Evolutionary conservation across 495 filamentous ascomycete genomes (phyloP).

Genomic region (Recurvomyces mirabilis): DNA sequence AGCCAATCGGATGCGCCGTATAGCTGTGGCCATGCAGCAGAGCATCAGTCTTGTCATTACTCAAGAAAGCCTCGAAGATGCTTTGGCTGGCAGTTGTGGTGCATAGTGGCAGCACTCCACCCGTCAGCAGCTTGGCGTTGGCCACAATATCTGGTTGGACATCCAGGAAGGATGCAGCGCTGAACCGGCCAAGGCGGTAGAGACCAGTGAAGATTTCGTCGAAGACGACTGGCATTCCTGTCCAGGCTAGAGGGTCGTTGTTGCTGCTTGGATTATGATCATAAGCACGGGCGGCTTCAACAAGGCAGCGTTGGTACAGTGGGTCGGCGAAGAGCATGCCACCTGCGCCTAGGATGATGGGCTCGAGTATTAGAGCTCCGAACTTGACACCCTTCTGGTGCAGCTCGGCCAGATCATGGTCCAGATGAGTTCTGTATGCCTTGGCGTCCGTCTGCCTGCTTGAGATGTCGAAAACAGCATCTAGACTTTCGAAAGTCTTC

Average conservation of each 20-base stretch:
- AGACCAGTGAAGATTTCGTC: slow-evolving; percentile 78
- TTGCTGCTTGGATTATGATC: too few species aligned
- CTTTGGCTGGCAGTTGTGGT: slow-evolving; percentile 57
- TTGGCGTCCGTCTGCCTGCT: slow-evolving; percentile 30
- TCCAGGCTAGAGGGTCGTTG: slow-evolving; percentile 36
- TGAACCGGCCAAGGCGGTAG: slow-evolving; percentile 60
- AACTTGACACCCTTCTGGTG: slow-evolving; percentile 49
- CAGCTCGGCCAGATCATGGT: slow-evolving; percentile 38
- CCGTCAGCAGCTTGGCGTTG: slow-evolving; percentile 69
- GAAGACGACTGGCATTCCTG: slow-evolving; percentile 60
- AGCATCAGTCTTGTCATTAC: slow-evolving; percentile 56
- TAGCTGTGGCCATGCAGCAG: slow-evolving; percentile 74
- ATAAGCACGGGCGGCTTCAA: slow-evolving; percentile 45
- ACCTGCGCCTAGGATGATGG: slow-evolving; percentile 62
- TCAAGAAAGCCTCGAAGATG: slow-evolving; percentile 59
- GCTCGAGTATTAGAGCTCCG: slow-evolving; percentile 64
- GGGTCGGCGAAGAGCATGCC: slow-evolving; percentile 75
- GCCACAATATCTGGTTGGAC: slow-evolving; percentile 58
- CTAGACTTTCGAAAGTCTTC: slow-evolving; percentile 39
- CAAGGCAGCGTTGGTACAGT: slow-evolving; percentile 60
- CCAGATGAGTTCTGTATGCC: slow-evolving; percentile 49
- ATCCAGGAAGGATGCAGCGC: slow-evolving; percentile 53
- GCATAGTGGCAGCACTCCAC: slow-evolving; percentile 63
- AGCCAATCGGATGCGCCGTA: slow-evolving; percentile 67
- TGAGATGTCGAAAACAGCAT: slow-evolving; percentile 51